phyloP scores from a whole-genome alignment of 2,329 filamentous ascomycete species.

The Cercospora zeina region DNA sequence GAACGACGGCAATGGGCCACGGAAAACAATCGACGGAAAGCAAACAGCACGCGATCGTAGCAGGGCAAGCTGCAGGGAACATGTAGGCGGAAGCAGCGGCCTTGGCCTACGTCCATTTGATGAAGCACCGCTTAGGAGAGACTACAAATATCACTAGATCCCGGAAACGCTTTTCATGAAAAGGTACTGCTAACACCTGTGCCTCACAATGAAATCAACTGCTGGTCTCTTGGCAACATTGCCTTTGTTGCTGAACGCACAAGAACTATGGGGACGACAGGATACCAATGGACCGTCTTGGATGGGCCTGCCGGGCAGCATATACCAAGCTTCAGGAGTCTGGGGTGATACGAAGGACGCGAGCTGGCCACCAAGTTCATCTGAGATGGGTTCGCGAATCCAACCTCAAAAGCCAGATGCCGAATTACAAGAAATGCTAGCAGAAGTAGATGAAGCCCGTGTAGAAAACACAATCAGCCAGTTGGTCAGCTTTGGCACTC shows the following conservation, averaged over 20 bases:
- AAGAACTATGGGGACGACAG: constrained; percentile 9
- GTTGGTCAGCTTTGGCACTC: constrained; percentile 58
- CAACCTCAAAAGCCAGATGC: constrained; percentile 46
- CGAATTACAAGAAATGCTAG: constrained; percentile 45
- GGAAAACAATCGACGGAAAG: background rate
- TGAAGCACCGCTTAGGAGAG: background rate
- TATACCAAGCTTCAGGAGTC: constrained; percentile 26
- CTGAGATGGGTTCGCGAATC: constrained; percentile 38
- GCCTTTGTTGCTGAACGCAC: constrained; percentile 14
- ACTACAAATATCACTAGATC: background rate
- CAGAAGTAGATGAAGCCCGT: constrained; percentile 46
- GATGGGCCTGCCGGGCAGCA: constrained; percentile 33
- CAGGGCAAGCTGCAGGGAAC: background rate
- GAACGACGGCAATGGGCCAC: background rate
- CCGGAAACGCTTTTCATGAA: background rate
- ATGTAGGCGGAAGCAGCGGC: background rate
- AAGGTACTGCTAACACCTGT: background rate
- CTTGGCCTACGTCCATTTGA: constrained; percentile 2
- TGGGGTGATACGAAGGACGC: constrained; percentile 33
- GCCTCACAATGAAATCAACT: background rate
- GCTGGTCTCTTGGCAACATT: background rate
- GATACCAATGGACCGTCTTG: constrained; percentile 24
- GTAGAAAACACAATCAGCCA: constrained; percentile 56
- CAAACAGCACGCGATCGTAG: background rate
- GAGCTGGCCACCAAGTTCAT: constrained; percentile 46